Conservation (phyloP, 2,329 filamentous ascomycete genomes). For the Microdochium paspali region DNA sequence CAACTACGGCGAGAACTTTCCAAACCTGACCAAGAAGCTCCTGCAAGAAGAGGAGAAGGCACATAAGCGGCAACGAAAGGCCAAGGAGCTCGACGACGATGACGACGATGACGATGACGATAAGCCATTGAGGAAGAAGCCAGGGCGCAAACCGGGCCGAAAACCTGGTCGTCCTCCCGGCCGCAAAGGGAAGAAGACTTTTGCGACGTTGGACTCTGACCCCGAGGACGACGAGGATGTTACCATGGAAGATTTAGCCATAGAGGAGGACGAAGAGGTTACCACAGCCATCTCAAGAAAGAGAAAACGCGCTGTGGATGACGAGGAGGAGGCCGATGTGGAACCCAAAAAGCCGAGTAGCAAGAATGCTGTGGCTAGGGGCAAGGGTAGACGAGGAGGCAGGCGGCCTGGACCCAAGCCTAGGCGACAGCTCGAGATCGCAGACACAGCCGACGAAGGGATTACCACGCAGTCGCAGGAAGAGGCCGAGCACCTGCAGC, state of each 20-base stretch:
- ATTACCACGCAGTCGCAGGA: neutral
- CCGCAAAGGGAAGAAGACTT: neutral
- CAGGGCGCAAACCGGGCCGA: neutral
- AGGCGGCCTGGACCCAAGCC: neutral
- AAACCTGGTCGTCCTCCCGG: neutral
- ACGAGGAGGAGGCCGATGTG: neutral
- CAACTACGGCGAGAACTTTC: slow-evolving; percentile 65
- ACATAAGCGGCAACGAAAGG: slow-evolving; percentile 11
- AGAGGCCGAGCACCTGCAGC: neutral
- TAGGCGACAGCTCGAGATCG: neutral
- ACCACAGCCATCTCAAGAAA: neutral
- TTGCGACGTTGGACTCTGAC: neutral
- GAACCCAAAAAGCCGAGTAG: neutral
- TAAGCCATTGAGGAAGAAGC: slow-evolving; percentile 2
- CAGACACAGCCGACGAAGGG: neutral
- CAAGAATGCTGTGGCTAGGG: neutral
- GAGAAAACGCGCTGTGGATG: neutral
- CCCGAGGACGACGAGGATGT: neutral
- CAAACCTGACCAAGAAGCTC: slow-evolving; percentile 47
- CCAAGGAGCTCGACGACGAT: slow-evolving; percentile 10
- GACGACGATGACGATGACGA: slow-evolving; percentile 7
- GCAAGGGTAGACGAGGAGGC: neutral
- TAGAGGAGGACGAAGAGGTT: neutral
- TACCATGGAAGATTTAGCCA: neutral
- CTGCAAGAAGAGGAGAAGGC: slow-evolving; percentile 21